Evolutionary conservation across 2,329 filamentous ascomycete genomes (phyloP), one percentile per base, ranked within the genome.

Genomic region (Cercospora sp.): DNA sequence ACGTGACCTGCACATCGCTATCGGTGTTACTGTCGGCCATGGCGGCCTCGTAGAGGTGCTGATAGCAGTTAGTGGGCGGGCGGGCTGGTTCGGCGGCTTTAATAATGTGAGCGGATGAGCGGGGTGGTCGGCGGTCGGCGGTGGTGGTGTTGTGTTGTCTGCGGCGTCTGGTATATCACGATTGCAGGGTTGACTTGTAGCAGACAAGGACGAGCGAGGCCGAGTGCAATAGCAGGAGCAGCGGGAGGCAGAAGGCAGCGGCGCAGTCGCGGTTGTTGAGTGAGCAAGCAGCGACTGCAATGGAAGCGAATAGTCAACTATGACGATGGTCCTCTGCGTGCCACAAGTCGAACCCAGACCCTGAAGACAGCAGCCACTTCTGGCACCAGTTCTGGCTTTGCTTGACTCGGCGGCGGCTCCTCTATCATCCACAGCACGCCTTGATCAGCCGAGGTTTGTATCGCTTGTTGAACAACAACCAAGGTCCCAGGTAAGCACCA

Each of bases 1-100:
- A 98, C 80, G 92, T 96, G 82, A 99, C 83, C 76, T 94, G 89
- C 76, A 89, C 83, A 77, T 94, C 92, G 87, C 91, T 91, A 74
- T 66, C 70, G 45, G 64, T 63, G 66, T 68, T 73, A 62, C 57
- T 70, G 80, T 92, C 90, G 78, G 90, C 86, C 89, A 91, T 92
- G 76, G 66, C 70, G 69, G 62, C 62, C 65, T 23, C 51, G 36
- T 26, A 26, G 48, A 13, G 16, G 28, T 57, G 64, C 8, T 42
- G 55, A 20, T 53, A 57, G 36, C 6, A 9, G 39, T 28, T 26
- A 57, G 36, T 1, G 8, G 55, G 42, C 3, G 8, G 55, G 42
- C 20, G 51, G 9, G 33, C 10, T 39, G 18, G 60, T 28, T 33
- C 53, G 30, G 13, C 20, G 60, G 42, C 31, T 30, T 16, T 64